Evolutionary conservation across 768 basidiomycete species (phyloP).

Genomic region (Podaxis carcinomalis): DNA sequence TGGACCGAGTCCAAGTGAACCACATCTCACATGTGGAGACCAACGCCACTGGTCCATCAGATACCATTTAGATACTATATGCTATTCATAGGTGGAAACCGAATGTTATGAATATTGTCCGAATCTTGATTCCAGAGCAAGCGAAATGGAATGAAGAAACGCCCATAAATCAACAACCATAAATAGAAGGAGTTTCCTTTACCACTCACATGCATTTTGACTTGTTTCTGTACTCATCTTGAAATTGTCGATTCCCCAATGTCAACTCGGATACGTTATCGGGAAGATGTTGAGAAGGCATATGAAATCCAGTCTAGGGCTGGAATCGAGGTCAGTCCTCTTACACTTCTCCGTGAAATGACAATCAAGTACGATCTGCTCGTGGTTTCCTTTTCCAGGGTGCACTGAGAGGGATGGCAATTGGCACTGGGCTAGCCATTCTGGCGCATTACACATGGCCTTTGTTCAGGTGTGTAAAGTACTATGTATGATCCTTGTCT

Average conservation of each 20-base stretch:
- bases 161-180: background rate
- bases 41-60: background rate
- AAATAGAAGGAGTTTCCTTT: background rate
- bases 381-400: conserved; percentile 35
- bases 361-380: background rate
- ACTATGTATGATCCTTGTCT: conserved; percentile 3
- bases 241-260: conserved; percentile 14
- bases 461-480: conserved; percentile 48
- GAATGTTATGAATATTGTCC: background rate
- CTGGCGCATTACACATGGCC: conserved; percentile 73
- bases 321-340: conserved; percentile 41
- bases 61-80: background rate
- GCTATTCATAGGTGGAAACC: background rate
- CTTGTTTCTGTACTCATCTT: background rate
- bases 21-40: background rate
- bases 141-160: background rate
- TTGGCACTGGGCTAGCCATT: conserved; percentile 58
- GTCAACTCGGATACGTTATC: conserved; percentile 38
- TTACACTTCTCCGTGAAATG: background rate
- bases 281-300: conserved; percentile 54
- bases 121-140: background rate
- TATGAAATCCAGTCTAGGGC: conserved; percentile 57
- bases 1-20: conserved; percentile 27
- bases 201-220: background rate
- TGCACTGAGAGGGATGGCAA: conserved; percentile 43